Base-by-base conservation (phyloP, 2,329 filamentous ascomycete species). In the Colletotrichum salicis region DNA sequence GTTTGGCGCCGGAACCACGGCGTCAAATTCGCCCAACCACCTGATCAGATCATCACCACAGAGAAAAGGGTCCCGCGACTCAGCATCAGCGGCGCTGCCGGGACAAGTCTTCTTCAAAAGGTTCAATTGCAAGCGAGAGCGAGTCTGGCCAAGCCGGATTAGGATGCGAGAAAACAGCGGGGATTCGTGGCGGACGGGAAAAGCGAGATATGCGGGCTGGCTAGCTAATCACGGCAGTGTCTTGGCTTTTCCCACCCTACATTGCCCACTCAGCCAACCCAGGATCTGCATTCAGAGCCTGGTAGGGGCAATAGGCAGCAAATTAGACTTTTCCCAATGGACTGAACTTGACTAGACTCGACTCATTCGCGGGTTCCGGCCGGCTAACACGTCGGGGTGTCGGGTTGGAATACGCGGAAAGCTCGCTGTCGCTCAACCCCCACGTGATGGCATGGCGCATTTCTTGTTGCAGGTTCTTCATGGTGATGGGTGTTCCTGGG, bases 161-260 rank as follows among this genome's bases (percentile, higher is more conserved):
- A n/a, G 51, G 31, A 31, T 22, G 33, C 22, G 41, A 55, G 55
- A 55, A 41, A 41, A 55, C 48, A 41, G 61, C 45, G 31, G 61
- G 61, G 24, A 54, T 31, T n/a, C 7, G 22, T 48, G 48, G 48
- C 48, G 48, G 31, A 55, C 29, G 29, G 45, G 37, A 10, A 15
- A 48, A 35, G 33, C 15, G 61, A 37, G 24, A 33, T 13, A 45
- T 64, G 61, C 24, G 33, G 37, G 15, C 48, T 54, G 37, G 15
- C 48, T 54, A 64, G 24, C 61, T 64, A 56, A 41, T 56, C 33
- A 54, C 61, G 33, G 51, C 51, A 37, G 22, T 56, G 31, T 51
- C 61, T 64, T 64, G 33, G 29, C 41, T 22, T 22, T 48, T 48
- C 52, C 37, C 13, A 41, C 37, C 15, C 37, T 15, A 3, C 3